phyloP scores from a whole-genome alignment of 768 basidiomycete genomes.

The Phallus indusiatus region DNA sequence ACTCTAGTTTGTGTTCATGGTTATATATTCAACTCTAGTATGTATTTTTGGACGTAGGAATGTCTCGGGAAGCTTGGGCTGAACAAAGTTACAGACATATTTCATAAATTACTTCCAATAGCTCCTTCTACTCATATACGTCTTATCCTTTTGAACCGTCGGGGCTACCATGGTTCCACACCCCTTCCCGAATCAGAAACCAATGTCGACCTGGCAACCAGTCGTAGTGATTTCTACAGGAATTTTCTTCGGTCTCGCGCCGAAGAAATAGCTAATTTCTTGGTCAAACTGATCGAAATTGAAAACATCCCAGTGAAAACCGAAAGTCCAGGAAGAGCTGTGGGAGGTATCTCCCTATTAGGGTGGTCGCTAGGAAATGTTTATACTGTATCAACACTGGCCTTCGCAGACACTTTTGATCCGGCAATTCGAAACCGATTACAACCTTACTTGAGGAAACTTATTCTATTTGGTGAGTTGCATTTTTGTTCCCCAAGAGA shows the following conservation, averaged over 20 bases:
- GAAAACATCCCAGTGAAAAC: constrained; percentile 21
- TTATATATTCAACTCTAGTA: background rate
- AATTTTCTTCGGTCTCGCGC: constrained; percentile 23
- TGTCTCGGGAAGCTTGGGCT: background rate
- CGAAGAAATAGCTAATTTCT: constrained; percentile 25
- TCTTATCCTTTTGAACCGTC: constrained; percentile 27
- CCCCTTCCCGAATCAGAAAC: constrained; percentile 23
- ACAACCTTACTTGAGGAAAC: constrained; percentile 17
- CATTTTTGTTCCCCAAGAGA: background rate
- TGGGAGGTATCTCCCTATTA: constrained; percentile 23
- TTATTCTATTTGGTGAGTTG: constrained; percentile 23
- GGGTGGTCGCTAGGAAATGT: constrained; percentile 29
- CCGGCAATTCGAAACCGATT: constrained; percentile 14
- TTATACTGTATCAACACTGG: constrained; percentile 19
- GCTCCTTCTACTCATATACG: constrained; percentile 23
- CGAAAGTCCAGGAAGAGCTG: constrained; percentile 9
- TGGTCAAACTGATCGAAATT: constrained; percentile 24
- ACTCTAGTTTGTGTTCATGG: constrained; percentile 4
- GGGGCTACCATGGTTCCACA: constrained; percentile 29
- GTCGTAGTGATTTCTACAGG: background rate
- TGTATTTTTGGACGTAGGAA: background rate
- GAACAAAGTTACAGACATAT: constrained; percentile 11
- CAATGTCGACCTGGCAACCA: background rate
- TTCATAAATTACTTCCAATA: constrained; percentile 22
- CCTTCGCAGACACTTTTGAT: constrained; percentile 16